These are phyloP conservation scores for Amanita phalloides DNA, from an alignment of 768 basidiomycete species.

Conservation along the genomic window DNA sequence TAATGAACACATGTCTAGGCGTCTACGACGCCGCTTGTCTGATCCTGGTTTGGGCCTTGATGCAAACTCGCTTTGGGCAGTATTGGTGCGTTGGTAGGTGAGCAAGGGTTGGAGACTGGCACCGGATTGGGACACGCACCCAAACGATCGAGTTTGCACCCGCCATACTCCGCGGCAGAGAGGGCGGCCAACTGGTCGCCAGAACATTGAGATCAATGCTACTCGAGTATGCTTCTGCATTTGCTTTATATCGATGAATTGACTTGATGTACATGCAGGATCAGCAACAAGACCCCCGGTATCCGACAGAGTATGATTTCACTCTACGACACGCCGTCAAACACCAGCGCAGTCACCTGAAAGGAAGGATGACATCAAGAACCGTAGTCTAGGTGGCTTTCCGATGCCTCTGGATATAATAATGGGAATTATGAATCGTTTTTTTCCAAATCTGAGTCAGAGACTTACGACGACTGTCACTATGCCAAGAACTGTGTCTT, in stretches of 20 bases:
- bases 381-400: slow-evolving; percentile 60
- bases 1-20: neutral
- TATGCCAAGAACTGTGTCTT: slow-evolving; percentile 58
- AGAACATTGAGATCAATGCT: neutral
- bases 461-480: slow-evolving; percentile 63
- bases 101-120: neutral
- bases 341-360: neutral
- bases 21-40: neutral
- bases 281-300: neutral
- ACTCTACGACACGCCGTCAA: neutral
- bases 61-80: neutral
- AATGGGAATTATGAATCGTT: slow-evolving; percentile 32
- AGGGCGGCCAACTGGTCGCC: slow-evolving; percentile 6
- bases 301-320: neutral
- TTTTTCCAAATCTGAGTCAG: slow-evolving; percentile 55
- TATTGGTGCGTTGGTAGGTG: neutral
- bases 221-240: slow-evolving; percentile 7
- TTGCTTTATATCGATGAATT: slow-evolving; percentile 10
- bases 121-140: slow-evolving; percentile 17
- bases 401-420: slow-evolving; percentile 57
- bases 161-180: slow-evolving; percentile 14
- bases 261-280: slow-evolving; percentile 4
- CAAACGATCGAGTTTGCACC: slow-evolving; percentile 45
- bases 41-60: neutral
- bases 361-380: slow-evolving; percentile 16